These are phyloP conservation scores for Phytophthora niederhauseri DNA, from an alignment of 352 stramenopile genomes.

Conservation along the genomic window DNA sequence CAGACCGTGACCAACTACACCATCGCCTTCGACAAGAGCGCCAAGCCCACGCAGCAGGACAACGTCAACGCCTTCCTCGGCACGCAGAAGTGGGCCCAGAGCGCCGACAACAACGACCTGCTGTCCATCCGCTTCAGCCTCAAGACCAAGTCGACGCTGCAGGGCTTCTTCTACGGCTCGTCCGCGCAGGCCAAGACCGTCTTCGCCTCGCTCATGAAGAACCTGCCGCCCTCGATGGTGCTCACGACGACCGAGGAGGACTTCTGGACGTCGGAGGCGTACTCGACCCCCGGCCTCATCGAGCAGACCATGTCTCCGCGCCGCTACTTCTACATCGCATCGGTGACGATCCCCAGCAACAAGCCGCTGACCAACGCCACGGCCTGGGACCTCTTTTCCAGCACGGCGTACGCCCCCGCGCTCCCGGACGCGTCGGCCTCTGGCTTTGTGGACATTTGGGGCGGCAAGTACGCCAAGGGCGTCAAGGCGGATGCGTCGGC, in stretches of 20 bases:
- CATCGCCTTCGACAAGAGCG: neutral
- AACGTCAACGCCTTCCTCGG: neutral
- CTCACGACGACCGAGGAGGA: neutral
- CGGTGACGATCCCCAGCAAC: neutral
- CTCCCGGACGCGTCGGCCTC: conserved; percentile 1
- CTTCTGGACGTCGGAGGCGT: neutral
- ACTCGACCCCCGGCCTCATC: neutral
- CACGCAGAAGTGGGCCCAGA: conserved; percentile 1
- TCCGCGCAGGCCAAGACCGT: neutral
- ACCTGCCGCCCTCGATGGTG: neutral
- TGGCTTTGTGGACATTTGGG: neutral
- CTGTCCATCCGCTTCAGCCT: conserved; percentile 1
- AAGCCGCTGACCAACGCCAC: neutral
- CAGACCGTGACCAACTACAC: neutral
- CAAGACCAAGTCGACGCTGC: neutral
- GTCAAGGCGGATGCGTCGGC: neutral
- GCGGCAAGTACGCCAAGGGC: conserved; percentile 5
- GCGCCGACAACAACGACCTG: neutral
- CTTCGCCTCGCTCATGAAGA: neutral
- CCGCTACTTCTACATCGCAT: conserved; percentile 4
- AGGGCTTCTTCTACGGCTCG: neutral
- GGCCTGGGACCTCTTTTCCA: neutral
- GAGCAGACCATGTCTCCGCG: neutral
- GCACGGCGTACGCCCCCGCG: neutral
- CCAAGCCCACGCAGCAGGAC: neutral